Base-by-base conservation (phyloP, 140 eudicot genomes). In the Oenanthe javanica region DNA sequence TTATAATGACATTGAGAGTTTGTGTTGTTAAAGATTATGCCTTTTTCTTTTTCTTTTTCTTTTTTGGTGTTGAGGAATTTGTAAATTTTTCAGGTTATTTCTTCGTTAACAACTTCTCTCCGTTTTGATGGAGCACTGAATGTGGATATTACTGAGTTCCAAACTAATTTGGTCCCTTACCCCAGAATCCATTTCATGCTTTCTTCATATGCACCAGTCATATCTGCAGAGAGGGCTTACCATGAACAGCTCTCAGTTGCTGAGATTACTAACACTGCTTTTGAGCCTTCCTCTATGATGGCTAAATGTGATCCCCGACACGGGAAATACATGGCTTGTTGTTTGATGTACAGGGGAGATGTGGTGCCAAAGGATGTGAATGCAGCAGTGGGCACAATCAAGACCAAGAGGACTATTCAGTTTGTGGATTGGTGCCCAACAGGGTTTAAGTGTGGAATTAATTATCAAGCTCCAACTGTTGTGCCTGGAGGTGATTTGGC, bases 171-270 rank as follows among this genome's bases (percentile, higher is more conserved):
- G 42, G 72, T 64, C 42, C 72, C 72, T 9, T 64, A 64, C 42
- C 72, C 72, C 38, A 64, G 72, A 64, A 64, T 64, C 72, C 72
- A 64, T 25, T 64, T 64, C 72, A 64, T 64, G 72, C 72, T 64
- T 64, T 64, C 72, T 57, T 57, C 66, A 7, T 57, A 57, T 57
- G 66, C 66, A 0, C 66, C 66, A 57, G 66, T 57, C 66, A 57
- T 57, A 19, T 57, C 66, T 19, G 66, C 66, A 0, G 66, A 57
- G 27, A 57, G 66, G 66, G 66, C 72, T 64, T 64, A 64, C 42
- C 72, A 64, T 64, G 72, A 64, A 42, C 72, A 64, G 72, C 72
- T 64, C 25, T 64, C 72, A 9, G 72, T 64, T 64, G 72, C 72
- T 0, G 72, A 64, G 72, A 64, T 64, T 3, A 64, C 72, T 42